Evolutionary conservation across 2,329 filamentous ascomycete species (phyloP), one percentile per base, ranked within the genome.

Genomic region (Penicillium sp.): DNA sequence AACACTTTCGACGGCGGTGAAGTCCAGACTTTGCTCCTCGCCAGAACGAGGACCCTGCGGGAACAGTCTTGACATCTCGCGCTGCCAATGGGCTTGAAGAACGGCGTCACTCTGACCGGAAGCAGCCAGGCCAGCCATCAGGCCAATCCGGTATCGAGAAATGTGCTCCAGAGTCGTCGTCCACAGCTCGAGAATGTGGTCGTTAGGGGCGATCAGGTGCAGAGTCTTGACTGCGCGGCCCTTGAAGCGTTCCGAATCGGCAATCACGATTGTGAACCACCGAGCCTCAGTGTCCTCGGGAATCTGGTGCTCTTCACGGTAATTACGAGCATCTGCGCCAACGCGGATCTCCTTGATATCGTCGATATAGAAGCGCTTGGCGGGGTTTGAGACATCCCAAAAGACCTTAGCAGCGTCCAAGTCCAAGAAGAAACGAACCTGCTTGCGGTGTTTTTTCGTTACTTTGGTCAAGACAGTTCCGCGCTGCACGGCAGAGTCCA

Each of bases 261-360:
- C 86, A 75, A 97, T 97, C 56, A 97, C 85, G 66, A 99, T 92
- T 30, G 93, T 96, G 72, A 98, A 94, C 85, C 93, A 96, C 14
- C 87, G 86, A 7, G 83, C 79, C 69, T 93, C 89, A 42, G 87
- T 85, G 6, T 85, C 80, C 55, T 89, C 85, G 0, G 88, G 80
- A 25, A 95, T 81, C 42, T 87, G 86, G 72, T 90, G 91, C 75
- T 97, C 93, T 70, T 94, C 88, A 45, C 92, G 89, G 74, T 97
- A 96, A 73, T 96, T 94, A 59, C 91, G 87, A 19, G 94, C 92
- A 73, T 98, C 92, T 13, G 85, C 85, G 19, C 92, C 93, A 37
- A 89, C 87, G 64, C 93, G 88, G 52, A 98, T 93, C 72, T 97
- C 93, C 71, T 91, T 90, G 70, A 99, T 94, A 74, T 98, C 93